Conservation (phyloP, 1,284 basidiomycete genomes). For the Heterobasidion parviporum region DNA sequence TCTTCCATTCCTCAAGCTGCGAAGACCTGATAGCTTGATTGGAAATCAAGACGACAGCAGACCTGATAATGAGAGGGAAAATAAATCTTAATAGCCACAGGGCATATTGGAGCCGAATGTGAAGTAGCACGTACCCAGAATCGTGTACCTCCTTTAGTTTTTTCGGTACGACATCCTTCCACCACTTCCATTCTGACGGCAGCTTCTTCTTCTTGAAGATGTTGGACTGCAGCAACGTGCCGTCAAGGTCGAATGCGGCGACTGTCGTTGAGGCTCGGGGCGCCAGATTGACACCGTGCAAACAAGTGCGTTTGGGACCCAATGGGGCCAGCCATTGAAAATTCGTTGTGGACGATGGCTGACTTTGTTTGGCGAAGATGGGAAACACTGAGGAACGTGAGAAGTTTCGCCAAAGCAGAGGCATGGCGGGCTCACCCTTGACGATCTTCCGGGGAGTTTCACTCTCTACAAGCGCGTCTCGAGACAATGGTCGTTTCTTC, state of each 20-base stretch:
- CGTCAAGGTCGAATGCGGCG: conserved; percentile 84
- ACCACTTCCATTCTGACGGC: conserved; percentile 65
- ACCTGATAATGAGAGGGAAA: conserved; percentile 31
- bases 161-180: conserved; percentile 56
- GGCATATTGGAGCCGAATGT: neutral
- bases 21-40: conserved; percentile 63
- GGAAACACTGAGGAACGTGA: neutral
- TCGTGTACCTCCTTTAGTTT: conserved; percentile 54
- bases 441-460: neutral
- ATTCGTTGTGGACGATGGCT: neutral
- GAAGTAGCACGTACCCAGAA: conserved; percentile 41
- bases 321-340: conserved; percentile 57
- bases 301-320: conserved; percentile 48
- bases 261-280: conserved; percentile 47
- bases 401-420: neutral
- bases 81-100: neutral
- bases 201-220: conserved; percentile 21
- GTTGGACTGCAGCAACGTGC: conserved; percentile 70
- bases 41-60: conserved; percentile 69
- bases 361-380: conserved; percentile 1
- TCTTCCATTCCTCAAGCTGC: conserved; percentile 57
- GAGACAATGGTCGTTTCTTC: too few species aligned
- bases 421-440: neutral
- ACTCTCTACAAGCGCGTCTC: too few species aligned
- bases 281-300: conserved; percentile 50